Percentiles rank a stretch among this genome's conserved stretches.
phyloP scores from a whole-genome alignment of 352 stramenopile species.

The Phytophthora nicotianae region DNA sequence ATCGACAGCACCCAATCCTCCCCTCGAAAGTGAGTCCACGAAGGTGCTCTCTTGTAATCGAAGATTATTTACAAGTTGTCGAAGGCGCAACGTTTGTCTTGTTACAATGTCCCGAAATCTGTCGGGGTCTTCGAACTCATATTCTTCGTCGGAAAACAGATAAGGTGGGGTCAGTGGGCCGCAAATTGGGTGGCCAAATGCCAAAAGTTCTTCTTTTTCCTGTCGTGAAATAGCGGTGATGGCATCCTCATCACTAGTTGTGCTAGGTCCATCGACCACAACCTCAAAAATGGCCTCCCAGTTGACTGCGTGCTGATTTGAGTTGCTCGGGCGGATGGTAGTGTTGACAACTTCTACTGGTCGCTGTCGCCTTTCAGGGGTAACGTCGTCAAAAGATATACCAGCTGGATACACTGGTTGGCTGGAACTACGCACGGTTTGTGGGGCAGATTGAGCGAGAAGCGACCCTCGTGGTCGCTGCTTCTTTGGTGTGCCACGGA shows the following conservation, averaged over 20 bases:
- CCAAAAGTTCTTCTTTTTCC: constrained; percentile 13
- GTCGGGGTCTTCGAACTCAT: constrained; percentile 20
- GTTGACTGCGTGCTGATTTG: constrained; percentile 16
- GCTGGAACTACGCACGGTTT: not conserved
- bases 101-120: constrained; percentile 16
- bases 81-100: constrained; percentile 27
- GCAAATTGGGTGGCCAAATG: constrained; percentile 32
- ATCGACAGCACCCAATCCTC: constrained; percentile 3
- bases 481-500: constrained; percentile 21
- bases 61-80: constrained; percentile 36
- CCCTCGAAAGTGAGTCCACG: constrained; percentile 35
- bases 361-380: constrained; percentile 12
- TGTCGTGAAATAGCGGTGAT: constrained; percentile 18
- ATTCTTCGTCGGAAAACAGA: constrained; percentile 12
- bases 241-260: not conserved
- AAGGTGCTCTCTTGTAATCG: constrained; percentile 38
- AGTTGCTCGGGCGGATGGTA: constrained; percentile 8
- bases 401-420: constrained; percentile 17
- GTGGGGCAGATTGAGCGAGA: constrained; percentile 2
- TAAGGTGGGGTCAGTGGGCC: constrained; percentile 9
- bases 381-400: constrained; percentile 22
- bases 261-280: constrained; percentile 9
- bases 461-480: constrained; percentile 18
- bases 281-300: constrained; percentile 43
- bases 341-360: constrained; percentile 4